Base-by-base conservation (phyloP, 1,139 yeast species). In the Kurtzmaniella natalensis region DNA sequence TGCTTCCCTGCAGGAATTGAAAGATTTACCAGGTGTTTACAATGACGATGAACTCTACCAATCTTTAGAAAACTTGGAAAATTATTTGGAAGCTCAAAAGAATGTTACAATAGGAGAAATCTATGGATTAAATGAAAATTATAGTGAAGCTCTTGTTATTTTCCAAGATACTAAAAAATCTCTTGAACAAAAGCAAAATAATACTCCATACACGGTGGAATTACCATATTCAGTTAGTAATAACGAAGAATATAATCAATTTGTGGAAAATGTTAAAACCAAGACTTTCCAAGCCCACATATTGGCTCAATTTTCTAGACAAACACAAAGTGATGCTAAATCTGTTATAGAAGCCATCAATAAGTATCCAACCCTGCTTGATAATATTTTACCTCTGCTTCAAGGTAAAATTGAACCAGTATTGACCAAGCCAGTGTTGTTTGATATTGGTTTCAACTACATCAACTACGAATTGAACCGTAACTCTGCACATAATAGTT, bases 1-100 rank as follows among this genome's bases (percentile, higher is more conserved):
- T 14, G 33, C 63, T 21, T 70, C 76, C 24, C 57, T 81, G 19
- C 60, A 59, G 5, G 81, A 82, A 45, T 58, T 87, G 32, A 67
- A 73, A 49, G 95, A 86, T 41, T 69, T 89, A 35, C 95, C 96
- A 0, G 97, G 97, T 67, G 95, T 89, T 16, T 79, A 82, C 51
- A 84, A 85, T 38, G 95, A 87, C 50, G 94, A 84, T 36, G 81
- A 73, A 22, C 66, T 89, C 36, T 55, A 63, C 42, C 57, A 61
- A 13, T 74, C 84, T 9, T 63, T 88, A 37, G 72, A 68, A 15
- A 51, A 67, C 13, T 57, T 82, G 47, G 61, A 60, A 23, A 48
- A 51, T n/a, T 82, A 61, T 45, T 81, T 66, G 51, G 45, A 51
- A 14, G 60, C 72, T 24, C 47, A 59, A 39, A 76, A 78, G 46